Evolutionary conservation across 2,329 filamentous ascomycete genomes (phyloP).

Genomic region (Pseudopithomyces maydicus): DNA sequence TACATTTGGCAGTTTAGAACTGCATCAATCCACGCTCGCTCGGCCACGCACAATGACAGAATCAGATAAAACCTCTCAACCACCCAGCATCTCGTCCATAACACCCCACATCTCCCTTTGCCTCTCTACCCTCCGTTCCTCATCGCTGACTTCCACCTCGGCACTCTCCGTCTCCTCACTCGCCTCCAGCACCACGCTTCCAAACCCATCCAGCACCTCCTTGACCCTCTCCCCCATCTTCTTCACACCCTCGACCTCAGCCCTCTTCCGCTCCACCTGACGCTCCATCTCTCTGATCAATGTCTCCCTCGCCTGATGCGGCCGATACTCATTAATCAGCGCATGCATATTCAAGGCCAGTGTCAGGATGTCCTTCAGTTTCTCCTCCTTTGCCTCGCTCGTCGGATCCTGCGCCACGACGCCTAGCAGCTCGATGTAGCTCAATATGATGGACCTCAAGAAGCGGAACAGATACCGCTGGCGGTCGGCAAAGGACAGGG

Average conservation of each 20-base stretch:
- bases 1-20: too few relatives aligned
- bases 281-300: constrained; percentile 88
- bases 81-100: constrained; percentile 40
- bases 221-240: constrained; percentile 74
- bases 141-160: constrained; percentile 21
- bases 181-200: constrained; percentile 24
- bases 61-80: constrained; percentile 8
- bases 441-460: constrained; percentile 82
- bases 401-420: constrained; percentile 56
- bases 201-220: constrained; percentile 72
- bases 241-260: constrained; percentile 73
- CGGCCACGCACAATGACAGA: too few relatives aligned
- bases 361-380: constrained; percentile 78
- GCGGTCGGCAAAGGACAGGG: constrained; percentile 53
- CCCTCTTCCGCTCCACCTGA: constrained; percentile 72
- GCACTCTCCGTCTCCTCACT: constrained; percentile 15
- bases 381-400: constrained; percentile 69
- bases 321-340: constrained; percentile 90
- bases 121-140: constrained; percentile 23
- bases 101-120: constrained; percentile 45
- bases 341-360: constrained; percentile 92
- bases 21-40: too few relatives aligned
- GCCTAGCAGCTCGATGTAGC: constrained; percentile 84
- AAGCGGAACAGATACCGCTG: constrained; percentile 73
- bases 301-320: constrained; percentile 88